Base-by-base conservation (phyloP, 257 asterid genomes). In the Osmanthus fragrans region DNA sequence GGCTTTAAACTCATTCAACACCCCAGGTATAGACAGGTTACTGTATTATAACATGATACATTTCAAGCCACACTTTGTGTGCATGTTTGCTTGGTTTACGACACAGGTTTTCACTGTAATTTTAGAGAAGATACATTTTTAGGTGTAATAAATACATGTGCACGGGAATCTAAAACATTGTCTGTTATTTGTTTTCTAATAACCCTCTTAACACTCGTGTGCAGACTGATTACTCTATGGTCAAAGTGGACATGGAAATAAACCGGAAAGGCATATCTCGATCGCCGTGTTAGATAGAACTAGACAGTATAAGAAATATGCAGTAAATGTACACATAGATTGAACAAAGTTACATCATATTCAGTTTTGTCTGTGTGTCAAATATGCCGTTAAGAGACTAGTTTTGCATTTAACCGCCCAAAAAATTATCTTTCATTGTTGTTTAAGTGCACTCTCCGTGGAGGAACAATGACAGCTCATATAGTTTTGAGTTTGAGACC, bases 401-500 rank as follows among this genome's bases (percentile, higher is more conserved):
- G 32, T 56, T 49, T 45, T 15, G n/a, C 58, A 18, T 15, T 47
- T 47, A 47, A 47, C 8, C 58, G 0, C 7, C 21, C 21, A 21
- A 58, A 21, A 21, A 7, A 21, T 58, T n/a, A 1, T 58, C 36
- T 23, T 27, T 13, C 69, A 27, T 3, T 27, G 69, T 82, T 65
- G 86, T 74, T 85, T 68, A 85, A 78, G 83, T 56, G 79, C 81
- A 40, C 65, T 60, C 60, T 73, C 36, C 54, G 77, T 68, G 84
- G 66, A 73, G 60, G 82, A 76, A 75, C 78, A 82, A 82, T 70
- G 90, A 84, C 92, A 88, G 90, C 90, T 90, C 79, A 84, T 80
- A 76, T 56, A 70, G 83, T 77, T 75, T 34, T 71, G 30, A 9
- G 78, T 72, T 85, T 65, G 27, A 65, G 11, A 82, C 73, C 51